Evolutionary conservation across 148 eudicot genomes (phyloP), one percentile per base, ranked within the genome.

Genomic region (Chenopodium formosanum): DNA sequence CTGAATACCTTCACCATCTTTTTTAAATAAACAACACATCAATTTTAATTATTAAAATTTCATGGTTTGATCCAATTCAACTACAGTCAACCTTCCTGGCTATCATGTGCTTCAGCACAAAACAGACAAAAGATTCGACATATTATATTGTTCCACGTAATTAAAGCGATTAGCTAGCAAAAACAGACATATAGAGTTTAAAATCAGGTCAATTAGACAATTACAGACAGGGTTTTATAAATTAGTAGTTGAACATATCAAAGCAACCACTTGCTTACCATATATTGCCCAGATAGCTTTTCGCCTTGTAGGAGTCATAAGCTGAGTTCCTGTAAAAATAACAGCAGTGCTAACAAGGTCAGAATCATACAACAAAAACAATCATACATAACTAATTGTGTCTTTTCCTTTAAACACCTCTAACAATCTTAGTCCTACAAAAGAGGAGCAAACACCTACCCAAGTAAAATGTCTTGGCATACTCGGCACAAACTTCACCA

Each of bases 271-370:
- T 52, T 71, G 46, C 89, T 85, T 76, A 94, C 99, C 99, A 78
- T 96, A 96, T 46, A 96, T 96, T 78, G 99, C 99, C 99, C 99
- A 96, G 62, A 96, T 92, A 78, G 99, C 99, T 84, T 83, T 91
- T 79, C 94, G 85, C 81, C 89, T 96, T 83, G 91, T 92, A 20
- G 98, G 93, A n/a, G 98, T 96, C 99, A 96, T 96, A 66, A 96
- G 88, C 82, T 89, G 66, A 56, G 99, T 96, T 76, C 99, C 99
- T 96, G 89, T 63, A 73, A 82, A 40, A 86, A 56, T 34, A 46
- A 25, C 65, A 64, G 50, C 67, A 50, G 23, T 48, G n/a, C 72
- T 62, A 78, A 78, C 70, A 64, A 74, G 48, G 71, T 84, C 67
- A 82, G 83, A 73, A 75, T 77, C 82, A 68, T 52, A 71, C 31